Evolutionary conservation across 2,329 filamentous ascomycete species (phyloP).

Genomic region (Metarhizium brunneum): DNA sequence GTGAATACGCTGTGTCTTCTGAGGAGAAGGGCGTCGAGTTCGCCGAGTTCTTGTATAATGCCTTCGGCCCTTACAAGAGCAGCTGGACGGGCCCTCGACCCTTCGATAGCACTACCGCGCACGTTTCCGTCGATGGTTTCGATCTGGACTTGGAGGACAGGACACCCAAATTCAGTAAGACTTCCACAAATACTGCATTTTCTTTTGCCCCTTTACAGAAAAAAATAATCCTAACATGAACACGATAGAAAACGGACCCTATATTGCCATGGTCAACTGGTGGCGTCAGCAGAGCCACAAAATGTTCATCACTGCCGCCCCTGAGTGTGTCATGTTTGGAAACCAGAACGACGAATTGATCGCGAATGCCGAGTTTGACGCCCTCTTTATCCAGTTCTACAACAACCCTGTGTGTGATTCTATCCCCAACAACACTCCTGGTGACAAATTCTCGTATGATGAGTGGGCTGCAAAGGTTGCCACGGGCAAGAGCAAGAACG

Average conservation of each 20-base stretch:
- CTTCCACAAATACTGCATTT: neutral
- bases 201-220: neutral
- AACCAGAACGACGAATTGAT: constrained; percentile 26
- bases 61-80: constrained; percentile 27
- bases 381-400: constrained; percentile 40
- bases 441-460: constrained; percentile 32
- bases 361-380: constrained; percentile 29
- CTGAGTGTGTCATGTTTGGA: constrained; percentile 29
- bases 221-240: neutral
- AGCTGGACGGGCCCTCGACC: constrained; percentile 26
- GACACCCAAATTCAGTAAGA: constrained; percentile 17
- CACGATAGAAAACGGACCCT: constrained; percentile 23
- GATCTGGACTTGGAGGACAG: constrained; percentile 31
- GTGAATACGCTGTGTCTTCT: constrained; percentile 24
- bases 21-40: constrained; percentile 24
- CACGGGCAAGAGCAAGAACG: constrained; percentile 26
- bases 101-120: constrained; percentile 20
- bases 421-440: constrained; percentile 18
- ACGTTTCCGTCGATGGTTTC: constrained; percentile 29
- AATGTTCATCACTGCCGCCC: constrained; percentile 33
- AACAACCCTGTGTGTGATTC: constrained; percentile 33
- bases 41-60: constrained; percentile 27
- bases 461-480: constrained; percentile 28
- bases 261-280: constrained; percentile 27
- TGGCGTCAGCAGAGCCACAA: constrained; percentile 22